Evolutionary conservation across 352 stramenopile species (phyloP).

Genomic region (Phytophthora sojae): DNA sequence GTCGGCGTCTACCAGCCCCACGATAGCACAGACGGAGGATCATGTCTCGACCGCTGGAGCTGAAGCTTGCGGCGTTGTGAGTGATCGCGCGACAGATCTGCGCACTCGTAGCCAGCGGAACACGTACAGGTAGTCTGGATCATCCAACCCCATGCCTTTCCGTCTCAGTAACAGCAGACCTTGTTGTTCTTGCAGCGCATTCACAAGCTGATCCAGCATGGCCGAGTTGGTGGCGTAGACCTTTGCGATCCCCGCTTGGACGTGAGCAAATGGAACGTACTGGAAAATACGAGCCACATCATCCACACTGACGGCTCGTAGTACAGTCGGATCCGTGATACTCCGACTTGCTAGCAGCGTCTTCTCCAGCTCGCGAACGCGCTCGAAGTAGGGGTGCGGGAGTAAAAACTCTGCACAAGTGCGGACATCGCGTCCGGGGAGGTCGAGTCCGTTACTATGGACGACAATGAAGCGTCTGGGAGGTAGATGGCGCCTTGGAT

Average conservation of each 20-base stretch:
- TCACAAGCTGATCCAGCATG: slow-evolving; percentile 38
- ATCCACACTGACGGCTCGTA: slow-evolving; percentile 48
- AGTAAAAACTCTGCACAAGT: slow-evolving; percentile 66
- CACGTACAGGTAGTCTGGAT: slow-evolving; percentile 57
- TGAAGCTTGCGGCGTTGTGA: slow-evolving; percentile 60
- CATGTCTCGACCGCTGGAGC: slow-evolving; percentile 78
- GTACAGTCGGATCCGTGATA: slow-evolving; percentile 50
- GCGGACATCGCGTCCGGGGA: slow-evolving; percentile 48
- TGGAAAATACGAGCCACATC: slow-evolving; percentile 55
- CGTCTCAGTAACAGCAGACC: slow-evolving; percentile 13
- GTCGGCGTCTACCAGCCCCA: slow-evolving; percentile 67
- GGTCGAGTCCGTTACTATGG: slow-evolving; percentile 1
- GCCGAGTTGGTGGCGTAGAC: slow-evolving; percentile 21
- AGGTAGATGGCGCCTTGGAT: slow-evolving; percentile 72
- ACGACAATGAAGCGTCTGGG: slow-evolving; percentile 13
- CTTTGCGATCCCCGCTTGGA: slow-evolving; percentile 39
- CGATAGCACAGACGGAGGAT: slow-evolving; percentile 71
- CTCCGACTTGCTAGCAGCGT: slow-evolving; percentile 49
- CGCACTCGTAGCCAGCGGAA: slow-evolving; percentile 66
- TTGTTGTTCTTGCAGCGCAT: slow-evolving; percentile 34
- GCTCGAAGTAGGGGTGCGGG: slow-evolving; percentile 76
- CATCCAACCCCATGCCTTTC: slow-evolving; percentile 12
- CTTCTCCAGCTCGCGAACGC: slow-evolving; percentile 58
- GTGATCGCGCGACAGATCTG: slow-evolving; percentile 79
- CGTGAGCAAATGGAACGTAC: slow-evolving; percentile 49